A percentile compares a stretch with the other conserved stretches of the same genome.
phyloP scores from a whole-genome alignment of 2,329 filamentous ascomycete species.

The Trichoderma sp. region DNA sequence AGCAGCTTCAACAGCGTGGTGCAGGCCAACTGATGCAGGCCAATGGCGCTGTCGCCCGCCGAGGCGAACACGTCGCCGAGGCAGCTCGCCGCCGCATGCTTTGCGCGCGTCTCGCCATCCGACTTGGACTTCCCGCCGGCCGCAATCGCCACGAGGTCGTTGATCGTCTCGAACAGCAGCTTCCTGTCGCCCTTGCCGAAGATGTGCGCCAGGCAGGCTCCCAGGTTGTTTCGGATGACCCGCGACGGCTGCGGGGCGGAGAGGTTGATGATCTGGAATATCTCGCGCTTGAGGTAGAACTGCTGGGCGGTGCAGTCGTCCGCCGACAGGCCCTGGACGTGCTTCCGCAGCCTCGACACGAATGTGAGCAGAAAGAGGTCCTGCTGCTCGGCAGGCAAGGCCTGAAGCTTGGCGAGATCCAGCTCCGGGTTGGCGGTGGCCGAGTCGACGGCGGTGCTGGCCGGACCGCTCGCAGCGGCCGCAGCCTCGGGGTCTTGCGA shows the following conservation, averaged over 20 bases:
- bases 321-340: constrained; percentile 72
- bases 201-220: constrained; percentile 79
- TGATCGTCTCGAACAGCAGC: constrained; percentile 90
- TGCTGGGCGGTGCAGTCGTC: constrained; percentile 88
- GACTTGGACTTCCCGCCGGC: constrained; percentile 71
- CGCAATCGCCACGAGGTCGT: constrained; percentile 76
- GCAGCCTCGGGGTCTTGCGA: constrained; percentile 44
- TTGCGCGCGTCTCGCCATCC: constrained; percentile 76
- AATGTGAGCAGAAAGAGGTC: constrained; percentile 92
- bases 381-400: constrained; percentile 90
- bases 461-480: constrained; percentile 35
- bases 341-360: constrained; percentile 76
- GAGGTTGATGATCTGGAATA: constrained; percentile 89
- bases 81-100: constrained; percentile 85
- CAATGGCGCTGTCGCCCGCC: constrained; percentile 92
- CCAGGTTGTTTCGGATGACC: constrained; percentile 87
- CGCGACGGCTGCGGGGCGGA: constrained; percentile 81
- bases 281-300: constrained; percentile 87
- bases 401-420: constrained; percentile 85
- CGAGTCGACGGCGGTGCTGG: constrained; percentile 42
- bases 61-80: constrained; percentile 86
- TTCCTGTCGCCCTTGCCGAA: constrained; percentile 87
- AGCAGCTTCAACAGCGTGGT: constrained; percentile 74
- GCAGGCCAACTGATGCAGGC: constrained; percentile 74
- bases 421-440: constrained; percentile 70